Percentiles rank a stretch among this genome's conserved stretches.
These are phyloP conservation scores for Dictyostelium citrinum DNA, from an alignment of 78 protist genomes.

Conservation along the genomic window DNA sequence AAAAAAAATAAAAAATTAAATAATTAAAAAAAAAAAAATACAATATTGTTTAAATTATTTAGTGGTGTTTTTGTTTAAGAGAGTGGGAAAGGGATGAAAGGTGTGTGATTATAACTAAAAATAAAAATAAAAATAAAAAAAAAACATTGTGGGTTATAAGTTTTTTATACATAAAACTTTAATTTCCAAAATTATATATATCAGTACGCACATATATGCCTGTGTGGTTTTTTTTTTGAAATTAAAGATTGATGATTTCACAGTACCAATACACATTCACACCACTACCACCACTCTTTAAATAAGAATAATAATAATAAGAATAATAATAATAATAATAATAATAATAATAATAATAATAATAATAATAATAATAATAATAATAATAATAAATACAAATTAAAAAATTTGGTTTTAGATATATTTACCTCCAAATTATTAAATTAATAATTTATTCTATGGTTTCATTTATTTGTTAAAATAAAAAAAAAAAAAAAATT, in stretches of 20 bases:
- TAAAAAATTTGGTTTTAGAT: background rate
- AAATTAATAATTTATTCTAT: background rate
- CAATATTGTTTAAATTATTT: too few relatives aligned
- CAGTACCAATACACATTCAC: background rate
- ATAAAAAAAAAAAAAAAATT: too few relatives aligned
- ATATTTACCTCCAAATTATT: too few relatives aligned
- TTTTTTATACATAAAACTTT: background rate
- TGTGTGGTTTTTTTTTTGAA: background rate
- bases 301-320: too few relatives aligned
- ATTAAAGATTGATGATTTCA: background rate
- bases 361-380: too few relatives aligned
- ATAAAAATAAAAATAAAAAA: too few relatives aligned
- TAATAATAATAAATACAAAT: too few relatives aligned
- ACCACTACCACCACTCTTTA: too few relatives aligned
- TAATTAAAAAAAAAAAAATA: too few relatives aligned
- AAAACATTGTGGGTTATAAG: background rate
- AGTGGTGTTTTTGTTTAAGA: background rate
- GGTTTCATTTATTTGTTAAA: background rate
- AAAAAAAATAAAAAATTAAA: too few relatives aligned
- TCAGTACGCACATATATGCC: background rate
- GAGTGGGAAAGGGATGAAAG: background rate
- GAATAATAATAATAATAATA: too few relatives aligned
- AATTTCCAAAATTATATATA: background rate
- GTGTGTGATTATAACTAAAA: background rate
- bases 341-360: too few relatives aligned